Conservation (phyloP, 108 stramenopile genomes). For the Chaetoceros tenuissimus region DNA sequence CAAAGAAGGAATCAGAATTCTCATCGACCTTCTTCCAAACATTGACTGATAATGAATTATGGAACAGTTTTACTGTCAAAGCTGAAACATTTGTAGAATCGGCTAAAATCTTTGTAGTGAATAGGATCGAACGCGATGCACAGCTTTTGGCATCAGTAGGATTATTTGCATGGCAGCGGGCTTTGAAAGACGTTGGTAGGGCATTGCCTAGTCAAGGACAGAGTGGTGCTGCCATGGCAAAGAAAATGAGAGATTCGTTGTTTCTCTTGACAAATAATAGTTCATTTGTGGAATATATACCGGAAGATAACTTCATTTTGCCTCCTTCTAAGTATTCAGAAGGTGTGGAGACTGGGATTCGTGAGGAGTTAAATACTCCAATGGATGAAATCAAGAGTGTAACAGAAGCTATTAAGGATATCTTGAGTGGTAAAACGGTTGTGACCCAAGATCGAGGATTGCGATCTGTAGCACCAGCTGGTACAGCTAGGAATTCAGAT, state of each 20-base stretch:
- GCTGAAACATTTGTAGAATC: conserved; percentile 51
- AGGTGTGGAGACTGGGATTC: conserved; percentile 13
- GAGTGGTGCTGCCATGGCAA: neutral
- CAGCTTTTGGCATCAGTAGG: conserved; percentile 52
- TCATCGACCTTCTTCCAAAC: conserved; percentile 21
- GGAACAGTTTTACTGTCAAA: conserved; percentile 57
- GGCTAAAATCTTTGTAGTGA: conserved; percentile 52
- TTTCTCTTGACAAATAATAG: conserved; percentile 26
- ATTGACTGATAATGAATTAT: conserved; percentile 58
- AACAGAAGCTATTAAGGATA: conserved; percentile 51
- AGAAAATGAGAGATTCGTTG: conserved; percentile 1
- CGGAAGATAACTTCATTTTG: conserved; percentile 14
- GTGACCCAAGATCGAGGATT: conserved; percentile 21
- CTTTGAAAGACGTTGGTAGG: conserved; percentile 51
- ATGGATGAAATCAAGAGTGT: conserved; percentile 66
- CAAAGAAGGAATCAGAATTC: conserved; percentile 6
- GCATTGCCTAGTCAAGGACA: conserved; percentile 35
- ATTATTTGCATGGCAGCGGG: conserved; percentile 65
- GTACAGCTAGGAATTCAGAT: conserved; percentile 21
- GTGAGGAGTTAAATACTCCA: conserved; percentile 54
- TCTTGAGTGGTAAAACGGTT: conserved; percentile 31
- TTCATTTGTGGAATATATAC: conserved; percentile 26
- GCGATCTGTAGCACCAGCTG: conserved; percentile 48
- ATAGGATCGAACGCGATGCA: conserved; percentile 63
- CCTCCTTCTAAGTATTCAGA: conserved; percentile 6